Evolutionary conservation across 179 eudicot genomes (phyloP), one percentile per base, ranked within the genome.

Genomic region (Beta corolliflora): DNA sequence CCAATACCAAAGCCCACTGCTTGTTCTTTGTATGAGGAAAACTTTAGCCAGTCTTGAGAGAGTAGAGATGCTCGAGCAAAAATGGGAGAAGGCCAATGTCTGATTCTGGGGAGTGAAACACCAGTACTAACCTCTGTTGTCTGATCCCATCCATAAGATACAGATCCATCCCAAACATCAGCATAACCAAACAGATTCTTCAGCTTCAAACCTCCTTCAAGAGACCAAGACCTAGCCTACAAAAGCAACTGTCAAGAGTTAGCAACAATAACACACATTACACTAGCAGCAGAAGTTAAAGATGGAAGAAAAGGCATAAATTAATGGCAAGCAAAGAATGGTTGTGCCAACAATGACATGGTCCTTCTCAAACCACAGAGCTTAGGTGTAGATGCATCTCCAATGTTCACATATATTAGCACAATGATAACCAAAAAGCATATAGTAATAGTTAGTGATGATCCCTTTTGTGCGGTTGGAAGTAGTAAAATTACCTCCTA

Each of bases 101-200:
- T 87, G 81, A 88, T 81, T 85, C 93, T 89, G 63, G 98, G 97
- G 67, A 95, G 77, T 79, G 92, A 78, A 79, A 92, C 88, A 79
- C 98, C 97, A 79, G 90, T 84, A 80, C 98, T 93, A 56, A 95
- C 84, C 82, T 90, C 94, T 25, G 95, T 82, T 36, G 92, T 83
- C 86, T 93, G 97, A 84, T 89, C 93, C 95, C 91, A 95, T 64
- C 95, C 91, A 85, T 93, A 92, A 73, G 89, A 74, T 80, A 89
- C 81, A 73, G 95, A 88, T 81, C 97, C 91, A 86, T 95, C 97
- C 98, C 94, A 93, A 66, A 92, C 36, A 87, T 95, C 98, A 77
- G 93, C 98, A 83, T 86, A 88, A 46, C 98, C 98, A 81, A 92
- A 79, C 83, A 90, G 71, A 84, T 95, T 95, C 84, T 90, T 95